Evolutionary conservation across 441 rosid species (phyloP).

Genomic region (Francoa sonchifolia): DNA sequence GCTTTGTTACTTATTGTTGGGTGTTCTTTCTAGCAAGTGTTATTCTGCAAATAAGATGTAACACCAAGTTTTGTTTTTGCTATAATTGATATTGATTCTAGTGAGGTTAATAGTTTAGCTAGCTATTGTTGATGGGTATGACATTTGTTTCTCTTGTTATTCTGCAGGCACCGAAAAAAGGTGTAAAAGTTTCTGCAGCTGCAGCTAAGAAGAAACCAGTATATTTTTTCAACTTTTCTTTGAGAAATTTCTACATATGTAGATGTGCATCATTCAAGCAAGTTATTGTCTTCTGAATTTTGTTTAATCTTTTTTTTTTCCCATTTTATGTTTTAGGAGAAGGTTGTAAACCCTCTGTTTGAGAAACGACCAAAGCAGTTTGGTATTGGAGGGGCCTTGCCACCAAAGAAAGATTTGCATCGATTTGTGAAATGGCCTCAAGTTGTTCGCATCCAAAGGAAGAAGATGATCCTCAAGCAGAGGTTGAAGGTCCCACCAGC

Average conservation of each 20-base stretch:
- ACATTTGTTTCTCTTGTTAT: too few species aligned
- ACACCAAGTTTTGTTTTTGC: too few species aligned
- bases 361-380: conserved; percentile 85
- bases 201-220: conserved; percentile 13
- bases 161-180: conserved; percentile 13
- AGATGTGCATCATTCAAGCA: too few species aligned
- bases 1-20: too few species aligned
- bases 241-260: too few species aligned
- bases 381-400: conserved; percentile 81
- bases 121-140: too few species aligned
- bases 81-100: too few species aligned
- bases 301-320: background rate
- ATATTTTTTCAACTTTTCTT: too few species aligned
- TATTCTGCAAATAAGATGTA: too few species aligned
- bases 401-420: conserved; percentile 71
- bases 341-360: conserved; percentile 67
- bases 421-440: conserved; percentile 79
- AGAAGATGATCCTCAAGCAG: conserved; percentile 71
- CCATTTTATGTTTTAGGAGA: conserved; percentile 31
- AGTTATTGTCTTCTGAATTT: background rate
- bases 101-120: too few species aligned
- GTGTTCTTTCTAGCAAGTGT: too few species aligned
- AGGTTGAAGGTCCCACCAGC: conserved; percentile 93
- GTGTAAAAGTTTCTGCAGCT: conserved; percentile 7
- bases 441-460: conserved; percentile 72